Evolutionary conservation across 1,284 basidiomycete species (phyloP), one percentile per base, ranked within the genome.

Genomic region (Limonomyces culmigenus): DNA sequence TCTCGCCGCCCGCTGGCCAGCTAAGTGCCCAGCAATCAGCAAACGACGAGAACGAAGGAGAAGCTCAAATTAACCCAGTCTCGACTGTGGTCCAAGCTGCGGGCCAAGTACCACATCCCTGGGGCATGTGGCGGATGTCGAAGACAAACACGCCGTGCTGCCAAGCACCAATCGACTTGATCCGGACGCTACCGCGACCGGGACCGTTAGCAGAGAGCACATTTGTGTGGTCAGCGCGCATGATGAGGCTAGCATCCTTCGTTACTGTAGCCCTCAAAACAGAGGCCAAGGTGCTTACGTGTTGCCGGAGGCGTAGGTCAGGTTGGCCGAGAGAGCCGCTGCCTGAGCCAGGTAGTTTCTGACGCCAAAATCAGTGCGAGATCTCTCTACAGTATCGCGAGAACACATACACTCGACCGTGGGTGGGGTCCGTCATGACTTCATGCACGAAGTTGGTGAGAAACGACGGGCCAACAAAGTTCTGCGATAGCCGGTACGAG

Each of bases 41-140:
- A n/a, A n/a, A n/a, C n/a, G n/a, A n/a, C n/a, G n/a, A n/a, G n/a
- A n/a, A n/a, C n/a, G n/a, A n/a, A n/a, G n/a, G n/a, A n/a, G n/a
- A n/a, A n/a, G n/a, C n/a, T n/a, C n/a, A n/a, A n/a, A n/a, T n/a
- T n/a, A n/a, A n/a, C 38, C 51, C 33, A 41, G 37, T 39, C 43
- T 58, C 41, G 46, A 53, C 42, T 41, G 67, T 59, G 65, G 63
- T 65, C 52, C 58, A 67, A 15, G 50, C 53, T 25, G 58, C 64
- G 17, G 76, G 74, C 74, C 74, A 77, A 2, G 69, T 63, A 37
- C 46, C 46, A 36, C 49, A 50, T 29, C 50, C 51, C 36, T 50
- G 38, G 15, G 51, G 51, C 47, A 51, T 50, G 38, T 53, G 51
- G n/a, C 45, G 41, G 19, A 47, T 41, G 32, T 47, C 44, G 25